Evolutionary conservation across 129 eudicot genomes (phyloP).

Genomic region (Tanacetum coccineum): DNA sequence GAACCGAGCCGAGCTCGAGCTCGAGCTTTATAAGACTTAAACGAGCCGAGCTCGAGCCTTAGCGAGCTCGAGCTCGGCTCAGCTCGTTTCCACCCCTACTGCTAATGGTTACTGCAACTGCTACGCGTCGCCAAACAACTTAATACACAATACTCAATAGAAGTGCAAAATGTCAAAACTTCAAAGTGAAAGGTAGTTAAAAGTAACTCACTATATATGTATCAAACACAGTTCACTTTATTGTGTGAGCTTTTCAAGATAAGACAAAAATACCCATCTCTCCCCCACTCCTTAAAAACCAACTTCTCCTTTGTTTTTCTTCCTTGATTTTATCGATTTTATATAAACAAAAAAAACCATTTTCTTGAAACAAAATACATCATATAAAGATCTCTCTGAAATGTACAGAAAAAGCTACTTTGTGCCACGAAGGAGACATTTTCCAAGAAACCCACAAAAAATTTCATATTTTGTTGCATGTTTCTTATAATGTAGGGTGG

Average conservation of each 20-base stretch:
- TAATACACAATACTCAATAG: too few species aligned
- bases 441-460: background rate
- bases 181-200: background rate
- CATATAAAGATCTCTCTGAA: background rate
- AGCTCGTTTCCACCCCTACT: too few species aligned
- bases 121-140: too few species aligned
- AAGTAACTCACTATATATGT: constrained; percentile 19
- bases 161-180: background rate
- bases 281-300: constrained; percentile 24
- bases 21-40: too few species aligned
- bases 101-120: too few species aligned
- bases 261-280: constrained; percentile 38
- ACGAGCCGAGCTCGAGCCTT: too few species aligned
- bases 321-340: constrained; percentile 26
- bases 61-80: too few species aligned
- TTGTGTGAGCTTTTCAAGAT: constrained; percentile 36
- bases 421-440: constrained; percentile 13
- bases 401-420: constrained; percentile 23
- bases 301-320: constrained; percentile 16
- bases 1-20: too few species aligned
- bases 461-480: constrained; percentile 1
- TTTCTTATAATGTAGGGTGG: constrained; percentile 10
- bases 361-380: background rate
- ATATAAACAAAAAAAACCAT: too few species aligned
- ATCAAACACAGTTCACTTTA: constrained; percentile 26